Conservation (phyloP, 306 rosid species). For the Cercis canadensis region DNA sequence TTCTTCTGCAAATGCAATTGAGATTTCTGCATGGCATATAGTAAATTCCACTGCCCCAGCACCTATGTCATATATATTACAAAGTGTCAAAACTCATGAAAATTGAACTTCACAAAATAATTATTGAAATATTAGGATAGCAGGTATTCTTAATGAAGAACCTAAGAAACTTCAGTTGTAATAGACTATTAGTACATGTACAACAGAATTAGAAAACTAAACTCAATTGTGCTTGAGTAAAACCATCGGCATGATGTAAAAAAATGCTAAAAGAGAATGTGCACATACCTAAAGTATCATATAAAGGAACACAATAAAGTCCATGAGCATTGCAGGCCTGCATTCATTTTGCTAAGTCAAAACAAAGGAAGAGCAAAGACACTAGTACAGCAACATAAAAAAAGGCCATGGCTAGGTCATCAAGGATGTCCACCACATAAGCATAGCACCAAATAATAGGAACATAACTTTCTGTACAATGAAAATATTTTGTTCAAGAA, state of each 20-base stretch:
- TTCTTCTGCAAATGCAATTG: constrained; percentile 83
- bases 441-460: constrained; percentile 11
- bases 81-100: constrained; percentile 36
- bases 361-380: constrained; percentile 28
- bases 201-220: constrained; percentile 28
- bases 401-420: constrained; percentile 1
- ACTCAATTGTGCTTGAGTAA: constrained; percentile 18
- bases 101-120: neutral
- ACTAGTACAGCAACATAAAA: too few relatives aligned
- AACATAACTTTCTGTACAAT: neutral
- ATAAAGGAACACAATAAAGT: constrained; percentile 91
- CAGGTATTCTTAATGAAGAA: neutral
- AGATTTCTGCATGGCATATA: constrained; percentile 80
- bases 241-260: constrained; percentile 2
- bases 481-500: constrained; percentile 20
- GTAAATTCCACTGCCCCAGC: constrained; percentile 89
- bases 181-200: constrained; percentile 4
- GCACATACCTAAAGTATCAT: constrained; percentile 86
- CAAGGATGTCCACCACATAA: constrained; percentile 20
- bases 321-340: constrained; percentile 99
- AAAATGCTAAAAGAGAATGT: constrained; percentile 35
- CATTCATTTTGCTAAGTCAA: constrained; percentile 41
- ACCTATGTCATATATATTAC: constrained; percentile 58
- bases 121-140: constrained; percentile 18
- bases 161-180: constrained; percentile 19